Base-by-base conservation (phyloP, 2,329 filamentous ascomycete species). In the Penicillium hordei region DNA sequence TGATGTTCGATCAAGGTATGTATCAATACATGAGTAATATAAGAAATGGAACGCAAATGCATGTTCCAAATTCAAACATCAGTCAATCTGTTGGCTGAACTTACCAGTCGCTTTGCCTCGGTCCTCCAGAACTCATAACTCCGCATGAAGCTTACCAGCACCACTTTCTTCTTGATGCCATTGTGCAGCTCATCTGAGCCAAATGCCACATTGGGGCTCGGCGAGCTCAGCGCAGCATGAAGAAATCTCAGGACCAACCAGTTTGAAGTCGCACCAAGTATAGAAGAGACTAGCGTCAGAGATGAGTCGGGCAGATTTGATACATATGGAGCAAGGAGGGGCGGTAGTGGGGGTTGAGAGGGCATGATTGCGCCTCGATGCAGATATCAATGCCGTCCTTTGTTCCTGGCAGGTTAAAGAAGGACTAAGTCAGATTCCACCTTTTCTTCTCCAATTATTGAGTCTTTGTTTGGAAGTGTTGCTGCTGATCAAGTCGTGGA, bases 141-240 rank as follows among this genome's bases (percentile, higher is more conserved):
- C 59, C 90, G 83, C 75, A 96, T 78, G 75, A 94, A 96, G 77
- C 90, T 95, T 57, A 94, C 86, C 3, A 97, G 79, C 3, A 96
- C 80, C 0, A 97, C 83, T 49, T 79, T 82, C 27, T 73, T 75
- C 43, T 76, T 67, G 61, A 69, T 68, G 3, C 64, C 69, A 66
- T 76, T 68, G 31, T 70, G 56, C 39, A 51, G 33, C 13, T 63
- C 67, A 48, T 68, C 67, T 49, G 64, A 42, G 23, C 65, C 68
- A 57, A 68, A 58, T n/a, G 60, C 56, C 13, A 52, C 44, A 48
- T 64, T 58, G 1, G 64, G 45, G 19, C 39, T 59, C 13, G 65
- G 46, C 31, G 63, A 53, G 43, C 65, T 69, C 36, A 86, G 69
- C 17, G 80, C 76, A 48, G 77, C 76, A 70, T 79, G 78, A 27